These are phyloP conservation scores for Acanthamoeba polyphaga DNA, from an alignment of 208 protist genomes.

Conservation along the genomic window DNA sequence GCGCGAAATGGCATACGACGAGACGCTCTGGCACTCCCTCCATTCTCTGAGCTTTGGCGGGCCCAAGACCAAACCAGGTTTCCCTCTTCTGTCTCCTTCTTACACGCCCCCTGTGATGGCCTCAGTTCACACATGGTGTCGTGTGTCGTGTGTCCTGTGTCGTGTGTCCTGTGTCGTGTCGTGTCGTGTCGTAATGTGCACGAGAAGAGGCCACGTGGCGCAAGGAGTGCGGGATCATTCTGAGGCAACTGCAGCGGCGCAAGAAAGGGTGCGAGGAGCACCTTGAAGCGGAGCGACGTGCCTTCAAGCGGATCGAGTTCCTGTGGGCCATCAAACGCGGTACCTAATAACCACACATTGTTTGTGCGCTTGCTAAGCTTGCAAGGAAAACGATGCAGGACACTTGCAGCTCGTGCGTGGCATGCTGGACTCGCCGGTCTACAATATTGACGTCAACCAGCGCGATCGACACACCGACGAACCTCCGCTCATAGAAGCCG, in stretches of 20 bases:
- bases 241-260: background rate
- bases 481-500: background rate
- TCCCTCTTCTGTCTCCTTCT: too few species aligned
- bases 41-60: background rate
- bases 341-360: background rate
- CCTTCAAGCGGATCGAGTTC: background rate
- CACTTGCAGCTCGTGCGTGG: background rate
- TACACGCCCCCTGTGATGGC: too few species aligned
- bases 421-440: background rate
- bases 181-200: too few species aligned
- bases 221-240: background rate
- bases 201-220: background rate
- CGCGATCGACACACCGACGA: background rate
- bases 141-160: too few species aligned
- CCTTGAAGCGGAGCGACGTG: background rate
- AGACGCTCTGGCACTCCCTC: too few species aligned
- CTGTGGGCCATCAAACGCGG: constrained; percentile 18
- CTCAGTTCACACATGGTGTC: too few species aligned
- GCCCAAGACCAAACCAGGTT: constrained; percentile 1
- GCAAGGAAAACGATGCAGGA: too few species aligned
- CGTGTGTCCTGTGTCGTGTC: too few species aligned
- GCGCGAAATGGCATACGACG: too few species aligned
- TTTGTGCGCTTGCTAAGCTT: too few species aligned
- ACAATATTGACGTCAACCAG: background rate
- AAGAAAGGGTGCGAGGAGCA: background rate